These are phyloP conservation scores for Lathyrus oleraceus DNA, from an alignment of 306 rosid species.

Conservation along the genomic window DNA sequence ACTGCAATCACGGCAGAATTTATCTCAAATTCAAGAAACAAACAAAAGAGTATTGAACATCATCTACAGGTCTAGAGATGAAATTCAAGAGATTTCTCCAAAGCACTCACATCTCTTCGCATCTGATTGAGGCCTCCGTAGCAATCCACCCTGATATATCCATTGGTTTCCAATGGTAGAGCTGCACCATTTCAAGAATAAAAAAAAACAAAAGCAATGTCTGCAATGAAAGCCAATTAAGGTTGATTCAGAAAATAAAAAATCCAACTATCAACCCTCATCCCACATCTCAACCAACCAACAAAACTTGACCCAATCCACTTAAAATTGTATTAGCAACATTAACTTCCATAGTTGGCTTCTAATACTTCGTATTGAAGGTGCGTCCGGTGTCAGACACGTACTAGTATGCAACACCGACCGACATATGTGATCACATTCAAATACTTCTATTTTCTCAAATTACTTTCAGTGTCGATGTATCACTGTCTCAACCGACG, in stretches of 20 bases:
- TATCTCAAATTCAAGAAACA: conserved; percentile 30
- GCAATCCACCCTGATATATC: conserved; percentile 94
- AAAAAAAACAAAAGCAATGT: conserved; percentile 50
- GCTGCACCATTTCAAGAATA: conserved; percentile 75
- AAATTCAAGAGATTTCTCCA: conserved; percentile 22
- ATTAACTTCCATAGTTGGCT: background rate
- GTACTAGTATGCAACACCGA: background rate
- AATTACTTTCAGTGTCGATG: background rate
- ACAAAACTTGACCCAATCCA: background rate
- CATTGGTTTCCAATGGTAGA: conserved; percentile 68
- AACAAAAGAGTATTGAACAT: conserved; percentile 8
- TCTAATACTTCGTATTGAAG: background rate
- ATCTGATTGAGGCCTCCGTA: conserved; percentile 94
- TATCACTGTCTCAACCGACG: background rate
- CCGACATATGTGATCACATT: background rate
- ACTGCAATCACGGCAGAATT: conserved; percentile 49
- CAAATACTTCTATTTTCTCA: background rate
- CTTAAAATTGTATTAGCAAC: background rate
- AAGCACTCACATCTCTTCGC: conserved; percentile 86
- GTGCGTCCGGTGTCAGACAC: background rate
- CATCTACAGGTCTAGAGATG: conserved; percentile 4
- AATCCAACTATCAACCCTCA: conserved; percentile 34
- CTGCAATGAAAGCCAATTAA: conserved; percentile 77
- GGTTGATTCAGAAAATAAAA: conserved; percentile 59
- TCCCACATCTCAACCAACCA: conserved; percentile 6